These are phyloP conservation scores for Lepidopterella palustris DNA, from an alignment of 495 filamentous ascomycete species.

Conservation along the genomic window DNA sequence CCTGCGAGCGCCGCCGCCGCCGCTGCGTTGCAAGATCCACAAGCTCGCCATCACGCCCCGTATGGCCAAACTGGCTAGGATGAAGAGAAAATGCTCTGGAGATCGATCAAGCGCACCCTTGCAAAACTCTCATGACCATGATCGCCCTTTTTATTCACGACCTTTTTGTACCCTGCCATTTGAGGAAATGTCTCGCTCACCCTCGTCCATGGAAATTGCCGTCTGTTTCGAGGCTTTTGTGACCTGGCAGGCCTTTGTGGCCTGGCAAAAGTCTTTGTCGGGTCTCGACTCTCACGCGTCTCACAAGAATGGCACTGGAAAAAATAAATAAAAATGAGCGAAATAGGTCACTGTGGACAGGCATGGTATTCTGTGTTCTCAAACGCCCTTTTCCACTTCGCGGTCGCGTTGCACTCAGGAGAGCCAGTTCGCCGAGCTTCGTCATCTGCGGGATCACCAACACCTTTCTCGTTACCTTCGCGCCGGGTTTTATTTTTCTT, in stretches of 20 bases:
- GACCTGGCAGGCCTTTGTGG: background rate
- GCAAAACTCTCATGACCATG: too few relatives aligned
- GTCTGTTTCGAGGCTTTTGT: conserved; percentile 1
- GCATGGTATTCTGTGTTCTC: background rate
- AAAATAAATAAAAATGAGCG: background rate
- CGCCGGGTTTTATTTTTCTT: background rate
- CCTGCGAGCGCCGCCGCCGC: background rate
- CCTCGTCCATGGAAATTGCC: conserved; percentile 21
- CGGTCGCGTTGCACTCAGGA: conserved; percentile 7
- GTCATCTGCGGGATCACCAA: conserved; percentile 6
- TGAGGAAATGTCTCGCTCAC: conserved; percentile 15
- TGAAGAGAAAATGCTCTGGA: background rate
- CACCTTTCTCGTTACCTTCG: conserved; percentile 23
- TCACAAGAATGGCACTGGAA: background rate
- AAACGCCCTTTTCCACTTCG: conserved; percentile 1
- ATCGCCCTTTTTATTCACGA: background rate
- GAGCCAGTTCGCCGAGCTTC: background rate
- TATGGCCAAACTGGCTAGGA: background rate
- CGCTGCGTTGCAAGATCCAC: background rate
- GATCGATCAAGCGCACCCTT: too few relatives aligned
- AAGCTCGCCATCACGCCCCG: background rate
- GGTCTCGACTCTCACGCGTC: background rate
- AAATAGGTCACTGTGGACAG: background rate
- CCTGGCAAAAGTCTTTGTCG: background rate
- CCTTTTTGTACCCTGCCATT: background rate